Evolutionary conservation across 2,329 filamentous ascomycete genomes (phyloP), one percentile per base, ranked within the genome.

Genomic region (Madurella mycetomatis): DNA sequence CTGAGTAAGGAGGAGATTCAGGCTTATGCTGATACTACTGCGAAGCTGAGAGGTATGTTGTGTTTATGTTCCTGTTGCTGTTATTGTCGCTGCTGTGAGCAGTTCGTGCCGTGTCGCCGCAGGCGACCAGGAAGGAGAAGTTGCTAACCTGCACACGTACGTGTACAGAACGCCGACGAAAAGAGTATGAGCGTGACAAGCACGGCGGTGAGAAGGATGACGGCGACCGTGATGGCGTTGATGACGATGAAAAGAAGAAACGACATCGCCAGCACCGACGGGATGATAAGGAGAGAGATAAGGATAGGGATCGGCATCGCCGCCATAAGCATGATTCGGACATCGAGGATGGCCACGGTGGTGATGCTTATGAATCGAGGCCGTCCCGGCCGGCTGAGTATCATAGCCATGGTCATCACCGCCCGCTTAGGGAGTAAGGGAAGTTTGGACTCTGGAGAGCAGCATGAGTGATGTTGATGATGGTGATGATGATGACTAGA

Each of bases 1-100:
- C 70, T 97, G 67, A 88, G 84, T 46, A 89, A 88, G 70, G 89
- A 95, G 62, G 91, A 97, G 66, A 95, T 97, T 53, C 87, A 95
- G 70, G 85, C 84, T 34, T 91, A 95, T 67, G 90, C 91, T 12
- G 81, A 85, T 59, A 87, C 86, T 47, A 96, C 92, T 9, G 84
- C 86, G 60, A 83, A 90, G 66, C 82, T 96, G 57, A 82, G 91
- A 82, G 88, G 87, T 90, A 76, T 66, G 80, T 69, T 59, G 54
- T 51, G 47, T 37, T 41, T 19, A 54, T 59, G 48, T 34, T 49
- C 39, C 30, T 43, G 30, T 25, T 15, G 18, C 34, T 18, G 30
- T 11, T 44, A 41, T 37, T 25, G 25, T 25, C 25, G 25, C 7
- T 4, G 25, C 25, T 25, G 25, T 7, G 25, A 7, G 25, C 25